phyloP scores from a whole-genome alignment of 164 flowering plant genomes.

The Berberis vulgaris region DNA sequence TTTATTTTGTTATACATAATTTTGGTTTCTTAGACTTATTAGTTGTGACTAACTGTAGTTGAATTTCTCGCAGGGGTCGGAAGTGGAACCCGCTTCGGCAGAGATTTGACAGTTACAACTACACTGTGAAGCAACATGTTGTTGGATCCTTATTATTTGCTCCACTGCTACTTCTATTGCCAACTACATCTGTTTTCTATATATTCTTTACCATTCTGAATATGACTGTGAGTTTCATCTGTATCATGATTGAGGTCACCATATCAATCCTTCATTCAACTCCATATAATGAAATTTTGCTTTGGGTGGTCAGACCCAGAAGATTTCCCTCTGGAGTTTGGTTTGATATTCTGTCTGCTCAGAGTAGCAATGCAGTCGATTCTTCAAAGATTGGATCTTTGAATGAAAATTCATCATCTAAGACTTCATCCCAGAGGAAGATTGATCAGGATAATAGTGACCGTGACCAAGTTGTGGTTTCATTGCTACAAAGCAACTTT shows the following conservation, averaged over 20 bases:
- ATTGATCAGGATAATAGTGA: slow-evolving; percentile 7
- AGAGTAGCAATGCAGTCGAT: slow-evolving; percentile 12
- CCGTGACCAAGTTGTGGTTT: slow-evolving; percentile 29
- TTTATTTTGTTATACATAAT: no score
- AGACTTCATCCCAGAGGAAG: slow-evolving; percentile 7
- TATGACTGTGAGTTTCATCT: slow-evolving; percentile 31
- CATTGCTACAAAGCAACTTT: slow-evolving; percentile 51
- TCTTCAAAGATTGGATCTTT: slow-evolving; percentile 7
- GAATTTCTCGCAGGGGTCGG: slow-evolving; percentile 55
- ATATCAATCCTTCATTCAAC: slow-evolving; percentile 72
- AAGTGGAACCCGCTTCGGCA: slow-evolving; percentile 94
- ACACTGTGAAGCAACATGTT: slow-evolving; percentile 85
- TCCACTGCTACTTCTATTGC: slow-evolving; percentile 75
- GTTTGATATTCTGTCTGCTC: slow-evolving; percentile 45
- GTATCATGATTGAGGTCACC: slow-evolving; percentile 44
- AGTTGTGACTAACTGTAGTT: slow-evolving; percentile 1
- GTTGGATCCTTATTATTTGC: slow-evolving; percentile 92
- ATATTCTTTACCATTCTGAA: slow-evolving; percentile 72
- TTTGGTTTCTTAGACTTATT: slow-evolving; percentile 10
- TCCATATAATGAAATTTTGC: slow-evolving; percentile 58
- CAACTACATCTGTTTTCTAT: slow-evolving; percentile 90
- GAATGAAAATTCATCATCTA: slow-evolving; percentile 12
- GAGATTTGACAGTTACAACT: slow-evolving; percentile 82
- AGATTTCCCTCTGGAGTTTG: slow-evolving; percentile 91
- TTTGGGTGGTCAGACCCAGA: slow-evolving; percentile 55